Evolutionary conservation across 331 rosid genomes (phyloP), one percentile per base, ranked within the genome.

Genomic region (Pyracantha coccinea): DNA sequence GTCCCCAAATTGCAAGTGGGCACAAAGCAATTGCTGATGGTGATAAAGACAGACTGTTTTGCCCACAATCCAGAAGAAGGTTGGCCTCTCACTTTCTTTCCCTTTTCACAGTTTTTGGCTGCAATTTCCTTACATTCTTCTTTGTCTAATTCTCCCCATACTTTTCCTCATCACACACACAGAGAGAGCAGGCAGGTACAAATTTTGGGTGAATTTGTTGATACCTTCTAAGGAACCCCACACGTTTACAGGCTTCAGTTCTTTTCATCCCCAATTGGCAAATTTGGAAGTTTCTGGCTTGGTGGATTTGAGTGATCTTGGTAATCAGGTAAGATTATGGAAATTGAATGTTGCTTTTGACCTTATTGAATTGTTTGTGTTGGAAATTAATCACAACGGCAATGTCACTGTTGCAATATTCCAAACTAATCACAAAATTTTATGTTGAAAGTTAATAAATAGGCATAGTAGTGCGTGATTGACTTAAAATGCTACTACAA

Each of bases 1-100:
- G 84, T 90, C 93, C 85, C 91, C 80, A 77, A 73, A 75, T 77
- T 79, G 85, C 78, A 88, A 90, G 87, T 86, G 84, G 89, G 71
- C 83, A 77, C 82, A 66, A 69, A 85, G 75, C 77, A 75, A 73
- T 67, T 82, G 69, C 66, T 70, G 81, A 58, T 74, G 72, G 38
- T 82, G 89, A 91, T 72, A 58, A 74, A 55, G 86, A 88, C 89
- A 78, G 74, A 74, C 84, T 71, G 65, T 78, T 24, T 63, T 80
- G 75, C 82, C 47, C 76, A 60, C 77, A 27, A 60, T 76, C 85
- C 81, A 54, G 75, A 84, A 80, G 84, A 77, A 82, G 97, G 90
- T 88, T 77, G 76, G 69, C 68, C 75, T 32, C 81, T 84, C 52
- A 27, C 72, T 71, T 86, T 75, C 86, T 83, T 74, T 82, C 78